phyloP scores from a whole-genome alignment of 768 basidiomycete species.

The Mycena indigotica region DNA sequence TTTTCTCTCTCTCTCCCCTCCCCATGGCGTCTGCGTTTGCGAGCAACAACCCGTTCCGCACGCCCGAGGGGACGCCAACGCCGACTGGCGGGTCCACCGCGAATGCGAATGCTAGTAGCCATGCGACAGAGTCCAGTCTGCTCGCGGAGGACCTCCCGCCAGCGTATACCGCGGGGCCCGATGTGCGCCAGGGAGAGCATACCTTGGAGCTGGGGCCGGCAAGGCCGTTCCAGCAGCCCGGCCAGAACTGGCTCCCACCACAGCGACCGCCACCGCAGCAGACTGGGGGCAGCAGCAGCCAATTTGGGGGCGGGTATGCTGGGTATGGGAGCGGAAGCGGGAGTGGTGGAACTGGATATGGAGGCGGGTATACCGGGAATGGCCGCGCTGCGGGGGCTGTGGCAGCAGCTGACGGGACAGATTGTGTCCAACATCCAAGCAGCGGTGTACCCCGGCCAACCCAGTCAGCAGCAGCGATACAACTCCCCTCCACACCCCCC shows the following conservation, averaged over 20 bases:
- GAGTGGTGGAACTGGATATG: no score
- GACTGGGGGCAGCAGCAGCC: no score
- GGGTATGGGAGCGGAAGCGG: no score
- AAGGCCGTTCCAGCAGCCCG: conserved; percentile 59
- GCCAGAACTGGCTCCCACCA: no score
- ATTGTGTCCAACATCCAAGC: background rate
- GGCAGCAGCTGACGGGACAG: conserved; percentile 21
- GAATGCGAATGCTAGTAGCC: background rate
- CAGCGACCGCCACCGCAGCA: conserved; percentile 24
- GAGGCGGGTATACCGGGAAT: no score
- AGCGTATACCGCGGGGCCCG: conserved; percentile 64
- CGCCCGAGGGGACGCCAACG: conserved; percentile 30
- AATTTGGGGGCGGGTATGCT: no score
- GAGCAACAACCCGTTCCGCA: conserved; percentile 41
- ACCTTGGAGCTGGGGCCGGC: conserved; percentile 64
- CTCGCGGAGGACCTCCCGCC: conserved; percentile 65
- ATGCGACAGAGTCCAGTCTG: conserved; percentile 14
- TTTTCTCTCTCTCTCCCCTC: no score
- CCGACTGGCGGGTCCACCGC: conserved; percentile 28
- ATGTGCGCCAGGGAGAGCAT: conserved; percentile 56
- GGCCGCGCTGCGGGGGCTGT: no score
- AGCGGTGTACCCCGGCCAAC: conserved; percentile 5
- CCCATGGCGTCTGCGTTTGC: no score
- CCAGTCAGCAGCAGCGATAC: conserved; percentile 26
- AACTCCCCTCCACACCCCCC: conserved; percentile 11